Evolutionary conservation across 108 stramenopile species (phyloP).

Genomic region (Tribonema minus): DNA sequence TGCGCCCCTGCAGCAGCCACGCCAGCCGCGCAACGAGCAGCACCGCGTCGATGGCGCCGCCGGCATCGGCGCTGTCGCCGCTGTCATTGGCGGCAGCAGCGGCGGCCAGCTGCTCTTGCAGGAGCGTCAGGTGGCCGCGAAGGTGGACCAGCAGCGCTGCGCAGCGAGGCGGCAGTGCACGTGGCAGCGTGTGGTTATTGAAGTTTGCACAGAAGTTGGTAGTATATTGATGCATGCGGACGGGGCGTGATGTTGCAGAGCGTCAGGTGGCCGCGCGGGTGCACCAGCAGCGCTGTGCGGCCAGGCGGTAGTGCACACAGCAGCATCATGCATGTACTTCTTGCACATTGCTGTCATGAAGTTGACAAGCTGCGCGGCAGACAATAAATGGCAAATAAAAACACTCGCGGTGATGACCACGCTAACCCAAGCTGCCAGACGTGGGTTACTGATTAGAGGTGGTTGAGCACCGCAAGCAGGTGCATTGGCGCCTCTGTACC

Average conservation of each 20-base stretch:
- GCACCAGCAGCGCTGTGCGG: neutral
- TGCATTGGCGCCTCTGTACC: too few relatives aligned
- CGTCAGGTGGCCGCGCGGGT: neutral
- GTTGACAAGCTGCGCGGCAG: too few relatives aligned
- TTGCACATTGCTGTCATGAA: neutral
- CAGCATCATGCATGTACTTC: neutral
- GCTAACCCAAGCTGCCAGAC: too few relatives aligned
- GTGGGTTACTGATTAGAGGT: too few relatives aligned
- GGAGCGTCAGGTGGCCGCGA: neutral
- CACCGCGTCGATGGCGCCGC: neutral
- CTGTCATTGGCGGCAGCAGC: neutral
- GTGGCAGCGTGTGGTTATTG: too few relatives aligned
- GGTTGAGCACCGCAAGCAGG: too few relatives aligned
- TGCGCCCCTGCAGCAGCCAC: neutral
- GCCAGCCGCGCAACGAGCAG: neutral
- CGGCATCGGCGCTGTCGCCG: neutral
- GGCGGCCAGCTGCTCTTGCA: neutral
- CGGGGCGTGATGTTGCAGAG: neutral
- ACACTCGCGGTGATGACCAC: too few relatives aligned
- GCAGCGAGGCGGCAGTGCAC: too few relatives aligned
- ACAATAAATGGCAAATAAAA: too few relatives aligned
- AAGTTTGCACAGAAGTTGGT: too few relatives aligned
- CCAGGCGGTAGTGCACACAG: neutral
- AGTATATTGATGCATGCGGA: too few relatives aligned
- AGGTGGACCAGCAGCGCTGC: neutral